phyloP scores from a whole-genome alignment of 371 early-diverging fungal species.

The Dichotomocladium elegans region DNA sequence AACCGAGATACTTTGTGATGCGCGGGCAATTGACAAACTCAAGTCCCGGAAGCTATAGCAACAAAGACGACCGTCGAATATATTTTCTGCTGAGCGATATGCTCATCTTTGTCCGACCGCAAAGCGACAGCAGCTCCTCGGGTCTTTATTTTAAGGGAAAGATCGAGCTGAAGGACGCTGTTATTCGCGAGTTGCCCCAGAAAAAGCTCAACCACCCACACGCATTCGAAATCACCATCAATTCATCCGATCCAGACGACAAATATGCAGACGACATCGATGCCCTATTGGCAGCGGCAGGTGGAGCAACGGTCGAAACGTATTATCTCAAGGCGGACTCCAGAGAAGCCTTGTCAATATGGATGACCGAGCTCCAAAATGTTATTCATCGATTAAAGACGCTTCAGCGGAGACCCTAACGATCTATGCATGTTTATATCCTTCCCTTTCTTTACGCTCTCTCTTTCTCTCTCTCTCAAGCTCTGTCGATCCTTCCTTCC shows the following conservation, averaged over 20 bases:
- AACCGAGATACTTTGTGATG: constrained; percentile 16
- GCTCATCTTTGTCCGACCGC: constrained; percentile 13
- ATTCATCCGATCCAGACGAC: constrained; percentile 13
- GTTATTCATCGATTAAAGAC: constrained; percentile 7
- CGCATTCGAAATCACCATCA: constrained; percentile 12
- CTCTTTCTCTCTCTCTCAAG: too few species aligned
- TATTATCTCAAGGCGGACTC: constrained; percentile 17
- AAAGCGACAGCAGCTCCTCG: constrained; percentile 1
- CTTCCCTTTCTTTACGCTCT: too few species aligned
- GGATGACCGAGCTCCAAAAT: constrained; percentile 11
- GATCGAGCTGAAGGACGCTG: constrained; percentile 10
- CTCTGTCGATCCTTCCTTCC: too few species aligned
- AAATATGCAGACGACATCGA: constrained; percentile 16
- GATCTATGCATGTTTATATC: too few species aligned
- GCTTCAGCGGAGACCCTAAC: constrained; percentile 6
- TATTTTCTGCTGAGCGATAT: constrained; percentile 17
- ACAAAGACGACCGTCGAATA: constrained; percentile 12
- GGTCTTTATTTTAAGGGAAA: constrained; percentile 14
- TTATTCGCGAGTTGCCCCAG: constrained; percentile 8
- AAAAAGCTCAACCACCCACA: constrained; percentile 8
- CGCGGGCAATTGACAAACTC: constrained; percentile 10
- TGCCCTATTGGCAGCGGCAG: constrained; percentile 15
- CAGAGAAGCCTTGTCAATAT: constrained; percentile 8
- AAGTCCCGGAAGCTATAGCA: constrained; percentile 1
- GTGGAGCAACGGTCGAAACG: constrained; percentile 9